Evolutionary conservation across 2,329 filamentous ascomycete species (phyloP), one percentile per base, ranked within the genome.

Genomic region (Phialocephala sp.): DNA sequence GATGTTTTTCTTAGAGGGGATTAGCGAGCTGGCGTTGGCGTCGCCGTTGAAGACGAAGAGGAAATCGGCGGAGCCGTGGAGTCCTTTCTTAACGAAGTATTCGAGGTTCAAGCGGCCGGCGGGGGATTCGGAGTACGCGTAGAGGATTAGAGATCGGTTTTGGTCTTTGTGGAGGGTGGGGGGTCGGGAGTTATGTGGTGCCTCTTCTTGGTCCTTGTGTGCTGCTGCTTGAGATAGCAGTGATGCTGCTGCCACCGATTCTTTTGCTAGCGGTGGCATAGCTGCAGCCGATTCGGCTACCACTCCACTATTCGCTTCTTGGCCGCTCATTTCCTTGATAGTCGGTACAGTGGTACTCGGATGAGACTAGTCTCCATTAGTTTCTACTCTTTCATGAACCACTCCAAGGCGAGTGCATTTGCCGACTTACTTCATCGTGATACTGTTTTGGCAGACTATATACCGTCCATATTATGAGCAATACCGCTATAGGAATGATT

Each of bases 11-110:
- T 39, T 24, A 8, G 20, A 35, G 2, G 55, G 55, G 8, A 57
- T 39, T 15, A 57, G 20, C 1, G 15, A 8, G 11, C 8, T 9
- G 1, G 9, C 55, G 18, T n/a, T 39, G 4, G 36, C 24, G 9
- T 57, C 20, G 18, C 36, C 55, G 35, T 57, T 57, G 4, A 57
- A 4, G 4, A 57, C 55, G 35, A 57, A 57, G 55, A 57, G 32
- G n/a, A 57, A 57, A 18, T 57, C 55, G 4, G 55, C 55, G 6
- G 35, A 11, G 11, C 55, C 55, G 36, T 57, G 32, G 12, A 57
- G 15, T 1, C 55, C 55, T 22, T 41, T 57, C 8, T n/a, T n/a
- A 35, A 36, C 1, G n/a, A 57, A 57, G 36, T 20, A 57, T 39
- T 57, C 55, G 36, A 57, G 55, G 36, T 57, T 57, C 1, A 2